Base-by-base conservation (phyloP, 805 yeast species). In the Metschnikowia arizonensis region DNA sequence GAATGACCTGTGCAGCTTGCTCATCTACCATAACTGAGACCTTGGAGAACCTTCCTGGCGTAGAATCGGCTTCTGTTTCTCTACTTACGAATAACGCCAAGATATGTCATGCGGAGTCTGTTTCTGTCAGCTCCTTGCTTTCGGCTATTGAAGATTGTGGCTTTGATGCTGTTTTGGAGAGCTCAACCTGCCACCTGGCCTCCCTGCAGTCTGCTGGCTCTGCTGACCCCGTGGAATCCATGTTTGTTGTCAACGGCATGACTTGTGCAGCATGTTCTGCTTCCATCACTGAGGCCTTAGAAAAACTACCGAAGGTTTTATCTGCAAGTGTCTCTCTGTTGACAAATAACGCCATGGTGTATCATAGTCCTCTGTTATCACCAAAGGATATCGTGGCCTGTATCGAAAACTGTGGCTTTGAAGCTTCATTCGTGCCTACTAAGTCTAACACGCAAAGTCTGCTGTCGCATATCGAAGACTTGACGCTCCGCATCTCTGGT, bases 191-290 rank as follows among this genome's bases (percentile, higher is more conserved):
- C 36, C 1, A 4, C 6, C 23, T 6, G 23, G 23, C 6, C 23
- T 6, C 6, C 6, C 23, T 21, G 23, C 6, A 6, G 6, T 21
- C 23, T 4, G 4, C 23, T 6, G 23, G 23, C 23, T 21, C 23
- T 4, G 6, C 26, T 8, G 25, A 11, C 15, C 26, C 41, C 3
- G 18, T 24, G 10, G 28, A n/a, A 19, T 51, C 63, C 14, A 48
- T 49, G 7, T 58, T 80, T 30, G 68, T 66, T 3, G 67, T 84
- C 1, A 62, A 67, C 12, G 97, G 97, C 2, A 91, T 90, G 97
- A 90, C 98, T 2, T 91, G 97, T 59, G 83, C 93, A 1, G 77
- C 95, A 1, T 91, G 98, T 60, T 76, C 85, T 0, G 73, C 83
- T 1, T 69, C 93, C 0, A 78, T 91, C 17, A 77, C 82, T 0